Percentiles rank a stretch among this genome's conserved stretches.
Evolutionary conservation across 2,329 filamentous ascomycete genomes (phyloP).

Genomic region (Fusarium austroafricanum): DNA sequence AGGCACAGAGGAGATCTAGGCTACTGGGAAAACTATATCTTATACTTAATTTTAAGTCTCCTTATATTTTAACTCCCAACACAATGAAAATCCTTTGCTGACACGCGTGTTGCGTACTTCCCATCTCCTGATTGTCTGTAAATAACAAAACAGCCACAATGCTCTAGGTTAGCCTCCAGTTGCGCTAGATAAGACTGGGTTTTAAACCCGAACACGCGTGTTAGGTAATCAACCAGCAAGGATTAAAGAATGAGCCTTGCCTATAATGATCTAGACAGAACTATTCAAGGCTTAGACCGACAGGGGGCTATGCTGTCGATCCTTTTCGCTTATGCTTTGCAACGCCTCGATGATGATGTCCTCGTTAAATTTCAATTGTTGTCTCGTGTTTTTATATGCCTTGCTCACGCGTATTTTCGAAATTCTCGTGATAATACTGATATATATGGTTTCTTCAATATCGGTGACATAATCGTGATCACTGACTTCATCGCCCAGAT

Average conservation of each 20-base stretch:
- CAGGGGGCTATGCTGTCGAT: fast-evolving
- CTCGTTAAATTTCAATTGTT: no score
- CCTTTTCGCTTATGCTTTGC: not conserved
- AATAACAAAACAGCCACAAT: not conserved
- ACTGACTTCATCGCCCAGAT: no score
- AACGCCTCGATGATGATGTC: not conserved
- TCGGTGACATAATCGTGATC: no score
- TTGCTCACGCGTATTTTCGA: not conserved
- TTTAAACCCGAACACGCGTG: constrained; percentile 20
- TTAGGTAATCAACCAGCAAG: constrained; percentile 9
- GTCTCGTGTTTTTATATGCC: not conserved
- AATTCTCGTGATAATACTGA: not conserved
- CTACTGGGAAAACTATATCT: no score
- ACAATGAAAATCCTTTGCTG: not conserved
- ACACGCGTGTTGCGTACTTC: constrained; percentile 29
- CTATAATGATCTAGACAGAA: fast-evolving
- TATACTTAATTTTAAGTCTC: no score
- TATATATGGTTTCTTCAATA: no score
- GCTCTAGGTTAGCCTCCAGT: not conserved
- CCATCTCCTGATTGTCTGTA: no score
- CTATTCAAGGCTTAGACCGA: not conserved
- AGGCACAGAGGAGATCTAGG: no score
- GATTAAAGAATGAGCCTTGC: fast-evolving
- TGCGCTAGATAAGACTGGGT: not conserved
- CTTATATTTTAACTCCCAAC: no score